Base-by-base conservation (phyloP, 2,329 filamentous ascomycete genomes). In the Furcasterigmium furcatum region DNA sequence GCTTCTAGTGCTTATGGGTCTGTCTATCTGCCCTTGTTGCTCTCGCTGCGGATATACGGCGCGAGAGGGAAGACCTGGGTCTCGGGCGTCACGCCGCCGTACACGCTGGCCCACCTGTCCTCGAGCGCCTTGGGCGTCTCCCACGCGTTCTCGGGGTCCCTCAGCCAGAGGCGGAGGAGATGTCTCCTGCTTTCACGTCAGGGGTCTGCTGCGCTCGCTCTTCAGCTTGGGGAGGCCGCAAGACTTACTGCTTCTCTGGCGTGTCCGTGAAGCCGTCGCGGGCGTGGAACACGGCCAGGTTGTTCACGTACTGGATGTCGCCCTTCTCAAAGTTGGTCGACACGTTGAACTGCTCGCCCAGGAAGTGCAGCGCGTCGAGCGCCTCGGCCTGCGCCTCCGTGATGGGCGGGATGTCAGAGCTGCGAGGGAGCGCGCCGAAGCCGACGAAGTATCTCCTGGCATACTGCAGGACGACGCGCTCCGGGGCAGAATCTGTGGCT, bases 381-480 rank as follows among this genome's bases (percentile, higher is more conserved):
- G 76, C 76, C 49, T 79, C 75, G 5, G 72, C 71, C 51, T 79
- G 76, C 0, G 72, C 71, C 48, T 77, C 72, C 1, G 71, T 74
- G 47, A 79, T 74, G 14, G 80, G 72, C 12, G 82, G 81, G 41
- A 86, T 78, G 18, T 72, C 57, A 1, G 66, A 46, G 8, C 68
- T 75, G 39, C 81, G 69, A 4, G 79, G 79, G 2, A 80, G 65
- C 0, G 70, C 70, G 50, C 73, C 70, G 54, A 77, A 84, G 3
- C 83, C 67, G 43, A 79, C 80, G 51, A 84, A 84, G 21, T 64
- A 67, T 2, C 81, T 71, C 3, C 82, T 73, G 0, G 76, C 77
- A 51, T 84, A 85, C 50, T 85, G 80, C 24, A 85, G 71, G 7
- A 80, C 61, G 2, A 85, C 59, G 1, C 79, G 70, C 54, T 84